Percentiles rank a stretch among this genome's conserved stretches.
These are phyloP conservation scores for Rhododendron kiyosumense DNA, from an alignment of 148 eudicot genomes.

Conservation along the genomic window DNA sequence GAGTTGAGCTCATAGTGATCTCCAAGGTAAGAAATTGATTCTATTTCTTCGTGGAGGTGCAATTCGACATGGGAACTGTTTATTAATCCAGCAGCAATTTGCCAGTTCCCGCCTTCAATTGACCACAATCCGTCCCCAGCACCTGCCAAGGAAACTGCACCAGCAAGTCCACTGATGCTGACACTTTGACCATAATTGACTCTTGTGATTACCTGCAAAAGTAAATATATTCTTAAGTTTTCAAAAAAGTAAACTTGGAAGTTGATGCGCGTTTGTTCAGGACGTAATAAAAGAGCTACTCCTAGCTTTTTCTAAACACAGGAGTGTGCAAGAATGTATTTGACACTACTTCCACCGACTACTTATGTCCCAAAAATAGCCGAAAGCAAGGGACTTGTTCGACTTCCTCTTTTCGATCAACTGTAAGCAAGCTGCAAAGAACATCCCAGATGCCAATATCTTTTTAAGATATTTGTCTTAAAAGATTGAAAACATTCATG, in stretches of 20 bases:
- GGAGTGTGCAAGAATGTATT: neutral
- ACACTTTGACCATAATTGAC: slow-evolving; percentile 95
- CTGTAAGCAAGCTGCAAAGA: neutral
- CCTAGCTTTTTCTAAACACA: neutral
- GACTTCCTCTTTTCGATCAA: neutral
- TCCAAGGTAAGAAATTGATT: slow-evolving; percentile 56
- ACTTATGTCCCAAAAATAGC: neutral
- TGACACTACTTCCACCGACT: neutral
- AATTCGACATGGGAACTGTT: slow-evolving; percentile 55
- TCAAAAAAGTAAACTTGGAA: neutral
- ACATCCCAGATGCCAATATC: neutral
- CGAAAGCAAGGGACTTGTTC: neutral
- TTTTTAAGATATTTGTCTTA: neutral
- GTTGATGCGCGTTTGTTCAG: neutral
- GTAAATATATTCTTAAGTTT: neutral
- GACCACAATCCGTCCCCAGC: slow-evolving; percentile 83
- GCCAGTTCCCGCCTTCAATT: slow-evolving; percentile 92
- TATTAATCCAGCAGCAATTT: slow-evolving; percentile 79
- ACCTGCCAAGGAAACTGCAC: slow-evolving; percentile 93
- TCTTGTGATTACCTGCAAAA: slow-evolving; percentile 77
- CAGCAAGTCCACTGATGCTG: slow-evolving; percentile 86
- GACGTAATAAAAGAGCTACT: neutral
- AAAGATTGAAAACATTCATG: neutral
- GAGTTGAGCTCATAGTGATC: slow-evolving; percentile 76
- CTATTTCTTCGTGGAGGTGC: slow-evolving; percentile 76